Base-by-base conservation (phyloP, 139 green algal genomes). In the Yamagishiella unicocca region DNA sequence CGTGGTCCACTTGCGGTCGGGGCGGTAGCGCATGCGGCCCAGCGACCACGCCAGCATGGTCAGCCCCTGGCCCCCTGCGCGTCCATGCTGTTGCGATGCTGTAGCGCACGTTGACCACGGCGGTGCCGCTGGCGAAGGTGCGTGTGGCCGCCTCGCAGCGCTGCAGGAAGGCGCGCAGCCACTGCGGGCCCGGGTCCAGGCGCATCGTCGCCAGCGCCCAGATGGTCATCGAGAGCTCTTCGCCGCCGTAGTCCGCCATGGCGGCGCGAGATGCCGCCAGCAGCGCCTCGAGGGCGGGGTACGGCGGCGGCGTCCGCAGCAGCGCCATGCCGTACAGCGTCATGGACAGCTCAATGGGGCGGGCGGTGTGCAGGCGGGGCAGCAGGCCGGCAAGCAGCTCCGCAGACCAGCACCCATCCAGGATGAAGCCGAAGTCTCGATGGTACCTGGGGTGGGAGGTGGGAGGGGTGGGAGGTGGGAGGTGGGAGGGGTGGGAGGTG, bases 41-140 rank as follows among this genome's bases (percentile, higher is more conserved):
- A 91, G 79, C 25, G 76, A 54, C 88, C 88, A 91, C 31, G 21
- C 82, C 8, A 83, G 17, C 10, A 87, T 61, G 4, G 55, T 62
- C 45, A 91, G 50, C n/a, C n/a, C n/a, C n/a, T n/a, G n/a, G n/a
- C n/a, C 42, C 67, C 68, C 68, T 87, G 88, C 5, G 29, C 55
- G 55, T 89, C 78, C 75, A 91, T 89, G 67, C 29, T 81, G 55
- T 84, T 79, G 31, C 82, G 46, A 87, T 27, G 35, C 45, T 67
- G 42, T 75, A 55, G 67, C 80, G 46, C 50, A 71, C 50, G 37
- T 80, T 80, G 27, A 43, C 35, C 1, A 87, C 67, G 25, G 67
- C 67, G 27, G 46, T 12, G 25, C 82, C 82, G 35, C 0, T 43
- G 46, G 35, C 37, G 46, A 87, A 87, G 46, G 33, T 58, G 10